These are phyloP conservation scores for Coniella lustricola DNA, from an alignment of 2,329 filamentous ascomycete species.

Conservation along the genomic window DNA sequence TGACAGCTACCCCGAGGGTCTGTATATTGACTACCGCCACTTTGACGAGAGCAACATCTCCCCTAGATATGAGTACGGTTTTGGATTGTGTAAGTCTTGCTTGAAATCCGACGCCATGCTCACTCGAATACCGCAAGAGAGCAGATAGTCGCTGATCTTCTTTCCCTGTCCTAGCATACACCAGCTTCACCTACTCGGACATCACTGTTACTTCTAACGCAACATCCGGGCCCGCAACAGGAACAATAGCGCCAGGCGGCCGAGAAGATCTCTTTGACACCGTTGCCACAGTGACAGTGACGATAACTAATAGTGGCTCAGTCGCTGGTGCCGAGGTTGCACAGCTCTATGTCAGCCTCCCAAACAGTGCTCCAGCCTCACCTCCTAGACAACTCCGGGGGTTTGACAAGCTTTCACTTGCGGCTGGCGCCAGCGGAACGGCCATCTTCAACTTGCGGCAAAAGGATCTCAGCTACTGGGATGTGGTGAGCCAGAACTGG, in stretches of 20 bases:
- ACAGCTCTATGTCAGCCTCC: slow-evolving; percentile 50
- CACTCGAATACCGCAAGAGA: background rate
- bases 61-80: slow-evolving; percentile 58
- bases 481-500: slow-evolving; percentile 54
- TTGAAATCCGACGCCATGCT: background rate
- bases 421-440: slow-evolving; percentile 37
- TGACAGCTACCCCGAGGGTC: slow-evolving; percentile 51
- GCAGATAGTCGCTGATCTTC: background rate
- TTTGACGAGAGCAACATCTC: slow-evolving; percentile 50
- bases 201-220: slow-evolving; percentile 35
- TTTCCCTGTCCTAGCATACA: slow-evolving; percentile 47
- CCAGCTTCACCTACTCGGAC: slow-evolving; percentile 55
- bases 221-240: slow-evolving; percentile 32
- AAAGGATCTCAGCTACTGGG: slow-evolving; percentile 60
- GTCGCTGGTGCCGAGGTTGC: slow-evolving; percentile 57
- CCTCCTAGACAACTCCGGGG: slow-evolving; percentile 50
- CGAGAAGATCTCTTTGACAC: slow-evolving; percentile 38
- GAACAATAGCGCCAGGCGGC: slow-evolving; percentile 35
- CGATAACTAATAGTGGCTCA: slow-evolving; percentile 57
- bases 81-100: slow-evolving; percentile 44
- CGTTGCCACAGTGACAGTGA: slow-evolving; percentile 46
- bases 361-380: slow-evolving; percentile 30
- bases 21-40: slow-evolving; percentile 59
- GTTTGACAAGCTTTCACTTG: slow-evolving; percentile 52
- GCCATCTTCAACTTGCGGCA: slow-evolving; percentile 48